A percentile compares a stretch with the other conserved stretches of the same genome.
Evolutionary conservation across 1,284 basidiomycete species (phyloP).

Genomic region (Trichosporon ovoides): DNA sequence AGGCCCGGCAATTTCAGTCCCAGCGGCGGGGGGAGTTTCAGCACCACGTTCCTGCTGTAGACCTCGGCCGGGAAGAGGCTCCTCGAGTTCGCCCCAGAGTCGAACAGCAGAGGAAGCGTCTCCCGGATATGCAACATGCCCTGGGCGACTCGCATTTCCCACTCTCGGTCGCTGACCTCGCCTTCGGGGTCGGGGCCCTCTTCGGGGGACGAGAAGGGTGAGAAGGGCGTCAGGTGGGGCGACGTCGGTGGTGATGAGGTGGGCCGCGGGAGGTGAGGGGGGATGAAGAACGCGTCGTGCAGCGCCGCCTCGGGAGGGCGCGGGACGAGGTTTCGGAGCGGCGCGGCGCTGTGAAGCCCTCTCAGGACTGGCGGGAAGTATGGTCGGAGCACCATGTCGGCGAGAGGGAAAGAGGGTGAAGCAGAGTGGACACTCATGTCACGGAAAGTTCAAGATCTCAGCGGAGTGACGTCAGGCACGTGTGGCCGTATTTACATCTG

Average conservation of each 20-base stretch:
- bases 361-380: too few species aligned
- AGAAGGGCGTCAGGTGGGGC: too few species aligned
- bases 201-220: too few species aligned
- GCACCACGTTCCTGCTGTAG: slow-evolving; percentile 37
- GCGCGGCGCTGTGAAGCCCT: too few species aligned
- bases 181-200: slow-evolving; percentile 34
- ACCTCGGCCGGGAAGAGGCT: slow-evolving; percentile 44
- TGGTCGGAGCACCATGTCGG: too few species aligned
- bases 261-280: slow-evolving; percentile 15
- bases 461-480: too few species aligned
- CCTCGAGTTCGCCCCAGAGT: slow-evolving; percentile 20
- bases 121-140: slow-evolving; percentile 47
- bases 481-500: too few species aligned
- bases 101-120: slow-evolving; percentile 44
- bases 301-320: too few species aligned
- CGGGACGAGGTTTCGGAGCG: too few species aligned
- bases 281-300: slow-evolving; percentile 27
- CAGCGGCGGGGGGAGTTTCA: slow-evolving; percentile 42
- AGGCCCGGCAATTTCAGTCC: slow-evolving; percentile 45
- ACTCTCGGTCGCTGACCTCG: slow-evolving; percentile 46
- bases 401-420: too few species aligned
- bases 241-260: slow-evolving; percentile 12
- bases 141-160: slow-evolving; percentile 45
- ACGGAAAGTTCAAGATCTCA: too few species aligned
- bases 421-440: too few species aligned